Percentiles rank a stretch among this genome's conserved stretches.
phyloP scores from a whole-genome alignment of 495 filamentous ascomycete genomes.

The Podospora appendiculata region DNA sequence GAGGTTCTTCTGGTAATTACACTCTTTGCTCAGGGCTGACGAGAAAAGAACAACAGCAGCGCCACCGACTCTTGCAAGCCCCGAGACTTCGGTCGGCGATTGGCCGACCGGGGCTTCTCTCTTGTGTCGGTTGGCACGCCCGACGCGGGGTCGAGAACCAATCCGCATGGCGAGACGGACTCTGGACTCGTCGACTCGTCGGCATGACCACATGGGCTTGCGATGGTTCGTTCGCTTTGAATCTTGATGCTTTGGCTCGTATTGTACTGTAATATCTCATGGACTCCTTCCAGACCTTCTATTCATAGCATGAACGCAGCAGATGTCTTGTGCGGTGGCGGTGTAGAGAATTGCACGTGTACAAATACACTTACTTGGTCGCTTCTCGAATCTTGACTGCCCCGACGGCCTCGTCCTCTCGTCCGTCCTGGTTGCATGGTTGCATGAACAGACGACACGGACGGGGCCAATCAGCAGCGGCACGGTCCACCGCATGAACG shows the following conservation, averaged over 20 bases:
- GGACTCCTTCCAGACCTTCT: too few species aligned
- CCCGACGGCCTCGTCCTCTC: too few species aligned
- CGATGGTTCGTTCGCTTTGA: too few species aligned
- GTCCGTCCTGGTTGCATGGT: too few species aligned
- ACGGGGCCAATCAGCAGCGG: slow-evolving; percentile 4
- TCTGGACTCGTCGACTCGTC: not conserved
- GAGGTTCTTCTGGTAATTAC: too few species aligned
- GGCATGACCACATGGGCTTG: not conserved
- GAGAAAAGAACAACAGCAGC: not conserved
- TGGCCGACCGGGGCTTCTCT: not conserved
- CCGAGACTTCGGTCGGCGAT: slow-evolving; percentile 7
- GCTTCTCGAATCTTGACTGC: too few species aligned
- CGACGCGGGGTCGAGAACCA: not conserved
- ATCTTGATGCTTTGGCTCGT: too few species aligned
- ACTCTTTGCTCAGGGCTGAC: not conserved
- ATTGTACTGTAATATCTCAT: too few species aligned
- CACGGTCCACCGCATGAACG: slow-evolving; percentile 9
- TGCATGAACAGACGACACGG: not conserved
- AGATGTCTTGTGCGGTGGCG: too few species aligned
- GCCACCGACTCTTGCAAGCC: slow-evolving; percentile 4
- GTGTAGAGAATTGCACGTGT: too few species aligned
- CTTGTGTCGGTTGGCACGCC: not conserved
- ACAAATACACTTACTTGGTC: too few species aligned
- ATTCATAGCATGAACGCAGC: too few species aligned
- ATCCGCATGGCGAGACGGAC: slow-evolving; percentile 4